Evolutionary conservation across 2,329 filamentous ascomycete genomes (phyloP), one percentile per base, ranked within the genome.

Genomic region (Parasarocladium wereldwijsianum): DNA sequence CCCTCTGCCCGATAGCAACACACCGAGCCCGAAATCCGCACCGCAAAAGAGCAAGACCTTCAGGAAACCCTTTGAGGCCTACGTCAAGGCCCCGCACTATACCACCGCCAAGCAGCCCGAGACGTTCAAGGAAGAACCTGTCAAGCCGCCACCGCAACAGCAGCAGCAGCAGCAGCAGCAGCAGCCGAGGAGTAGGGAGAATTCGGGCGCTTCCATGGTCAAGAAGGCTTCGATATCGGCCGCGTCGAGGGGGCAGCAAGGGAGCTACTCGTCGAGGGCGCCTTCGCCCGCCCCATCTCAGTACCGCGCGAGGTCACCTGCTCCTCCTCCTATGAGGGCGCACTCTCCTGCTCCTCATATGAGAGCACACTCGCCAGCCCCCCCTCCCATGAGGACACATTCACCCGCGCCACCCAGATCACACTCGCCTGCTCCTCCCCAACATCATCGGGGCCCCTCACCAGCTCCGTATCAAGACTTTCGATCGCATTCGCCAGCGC

Each of bases 1-100:
- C 42, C 69, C 70, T 2, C 55, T 84, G 54, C 58, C 73, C 38
- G 58, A 40, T 36, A 65, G 60, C 40, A 64, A 60, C 43, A 60
- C 67, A 2, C 63, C 68, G 25, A 66, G 63, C 34, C 62, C 70
- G 26, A 61, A 56, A 35, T 64, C 60, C 40, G 61, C 61, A 15
- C 60, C 68, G 2, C 63, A 70, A 16, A 77, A 76, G 46, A 64
- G 66, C 14, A 74, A 64, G 48, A 66, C 70, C 2, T 76, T 75
- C 41, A 66, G 73, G 38, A 76, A 74, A 38, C 72, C 73, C 0
- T 78, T 77, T 42, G 68, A 76, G 47, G 70, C 73, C 22, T 78
- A 78, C 45, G 58, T 70, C 20, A 74, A 74, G 40, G 71, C 71
- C 15, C 73, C 73, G 16, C 71, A 74, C 44, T 74, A 77, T 47